A percentile compares a stretch with the other conserved stretches of the same genome.
phyloP scores from a whole-genome alignment of 495 filamentous ascomycete species.

The Penicillium simplicissimum region DNA sequence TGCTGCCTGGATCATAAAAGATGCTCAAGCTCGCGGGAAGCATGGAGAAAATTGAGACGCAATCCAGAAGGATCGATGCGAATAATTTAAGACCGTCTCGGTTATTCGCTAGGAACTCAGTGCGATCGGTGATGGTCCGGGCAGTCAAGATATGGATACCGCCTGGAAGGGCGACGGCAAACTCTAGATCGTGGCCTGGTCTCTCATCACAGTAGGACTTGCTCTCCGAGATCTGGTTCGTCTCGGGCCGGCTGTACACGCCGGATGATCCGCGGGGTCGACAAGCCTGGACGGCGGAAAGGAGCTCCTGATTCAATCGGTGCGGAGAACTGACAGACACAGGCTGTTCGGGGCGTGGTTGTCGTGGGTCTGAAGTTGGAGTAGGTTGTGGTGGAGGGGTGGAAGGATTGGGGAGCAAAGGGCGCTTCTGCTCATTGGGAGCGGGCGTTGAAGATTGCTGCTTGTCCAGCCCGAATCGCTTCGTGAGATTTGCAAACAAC shows the following conservation, averaged over 20 bases:
- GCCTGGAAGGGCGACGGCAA: slow-evolving; percentile 67
- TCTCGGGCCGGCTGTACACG: slow-evolving; percentile 69
- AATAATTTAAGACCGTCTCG: slow-evolving; percentile 66
- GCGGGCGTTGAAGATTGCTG: slow-evolving; percentile 25
- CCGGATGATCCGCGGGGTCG: slow-evolving; percentile 72
- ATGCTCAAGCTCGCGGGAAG: slow-evolving; percentile 66
- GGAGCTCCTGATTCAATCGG: slow-evolving; percentile 58
- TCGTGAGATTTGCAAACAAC: slow-evolving; percentile 65
- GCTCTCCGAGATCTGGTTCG: slow-evolving; percentile 76
- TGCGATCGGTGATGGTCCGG: slow-evolving; percentile 50
- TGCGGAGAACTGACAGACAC: slow-evolving; percentile 49
- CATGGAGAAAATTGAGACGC: slow-evolving; percentile 70
- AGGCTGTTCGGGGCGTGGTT: slow-evolving; percentile 37
- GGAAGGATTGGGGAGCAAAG: slow-evolving; percentile 26
- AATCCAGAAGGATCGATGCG: slow-evolving; percentile 65
- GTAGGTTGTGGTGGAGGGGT: slow-evolving; percentile 44
- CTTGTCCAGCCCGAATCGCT: slow-evolving; percentile 63
- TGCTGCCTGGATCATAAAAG: slow-evolving; percentile 77
- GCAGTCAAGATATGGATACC: slow-evolving; percentile 73
- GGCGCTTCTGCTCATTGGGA: slow-evolving; percentile 25
- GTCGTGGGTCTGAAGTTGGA: slow-evolving; percentile 41
- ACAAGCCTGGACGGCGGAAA: slow-evolving; percentile 79
- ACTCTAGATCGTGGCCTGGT: slow-evolving; percentile 76
- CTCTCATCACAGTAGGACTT: slow-evolving; percentile 85
- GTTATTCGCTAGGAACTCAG: slow-evolving; percentile 63